Evolutionary conservation across 305 asterid genomes (phyloP).

Genomic region (Stenogyne calaminthoides): DNA sequence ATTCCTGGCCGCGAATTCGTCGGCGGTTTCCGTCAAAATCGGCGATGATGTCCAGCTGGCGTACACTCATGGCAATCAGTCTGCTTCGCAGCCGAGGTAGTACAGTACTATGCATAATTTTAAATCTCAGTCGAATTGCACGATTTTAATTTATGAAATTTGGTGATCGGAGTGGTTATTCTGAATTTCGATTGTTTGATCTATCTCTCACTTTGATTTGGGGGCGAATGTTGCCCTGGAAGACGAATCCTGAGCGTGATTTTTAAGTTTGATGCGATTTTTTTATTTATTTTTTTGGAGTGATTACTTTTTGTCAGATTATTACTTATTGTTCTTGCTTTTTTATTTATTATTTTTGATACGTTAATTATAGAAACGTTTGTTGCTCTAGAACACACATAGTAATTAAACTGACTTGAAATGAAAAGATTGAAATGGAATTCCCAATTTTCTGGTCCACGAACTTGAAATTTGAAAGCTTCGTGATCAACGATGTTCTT

Average conservation of each 20-base stretch:
- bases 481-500: constrained; percentile 15
- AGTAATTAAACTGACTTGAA: neutral
- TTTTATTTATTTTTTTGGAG: constrained; percentile 1
- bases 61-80: constrained; percentile 72
- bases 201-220: neutral
- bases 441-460: neutral
- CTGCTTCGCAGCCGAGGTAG: constrained; percentile 79
- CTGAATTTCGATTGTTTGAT: constrained; percentile 6
- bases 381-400: neutral
- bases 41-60: constrained; percentile 86
- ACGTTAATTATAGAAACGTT: neutral
- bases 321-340: neutral
- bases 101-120: neutral
- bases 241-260: neutral
- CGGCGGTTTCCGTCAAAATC: constrained; percentile 79
- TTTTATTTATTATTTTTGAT: neutral
- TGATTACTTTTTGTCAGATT: neutral
- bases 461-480: neutral
- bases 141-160: neutral
- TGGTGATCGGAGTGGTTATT: constrained; percentile 22
- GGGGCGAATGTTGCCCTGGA: neutral
- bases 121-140: neutral
- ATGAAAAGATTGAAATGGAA: no score
- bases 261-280: constrained; percentile 7
- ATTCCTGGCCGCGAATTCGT: constrained; percentile 59